Evolutionary conservation across 176 grass and related monocot species (phyloP).

Genomic region (Triticum turgidum): DNA sequence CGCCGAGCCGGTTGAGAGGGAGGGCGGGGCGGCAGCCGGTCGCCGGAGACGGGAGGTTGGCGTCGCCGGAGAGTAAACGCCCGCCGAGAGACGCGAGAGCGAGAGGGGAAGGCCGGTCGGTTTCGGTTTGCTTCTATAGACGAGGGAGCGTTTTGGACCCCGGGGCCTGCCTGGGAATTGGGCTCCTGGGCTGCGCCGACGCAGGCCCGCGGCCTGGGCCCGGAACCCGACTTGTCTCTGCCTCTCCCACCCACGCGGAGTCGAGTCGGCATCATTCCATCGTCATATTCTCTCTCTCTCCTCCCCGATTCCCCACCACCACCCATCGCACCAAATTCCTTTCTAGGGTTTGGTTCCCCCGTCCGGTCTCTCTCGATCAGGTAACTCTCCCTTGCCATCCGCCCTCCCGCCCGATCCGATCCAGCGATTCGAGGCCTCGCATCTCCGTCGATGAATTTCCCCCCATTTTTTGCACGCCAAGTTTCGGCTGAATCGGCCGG

Average conservation of each 20-base stretch:
- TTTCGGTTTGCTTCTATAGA: not conserved
- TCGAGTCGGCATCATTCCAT: conserved; percentile 5
- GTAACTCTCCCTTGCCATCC: conserved; percentile 1
- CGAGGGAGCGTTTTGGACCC: not conserved
- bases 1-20: not conserved
- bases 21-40: not conserved
- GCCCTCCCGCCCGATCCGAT: not conserved
- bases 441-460: not conserved
- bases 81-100: not conserved
- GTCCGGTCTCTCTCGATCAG: conserved; percentile 18
- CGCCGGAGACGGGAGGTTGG: not conserved
- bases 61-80: not conserved
- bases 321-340: not conserved
- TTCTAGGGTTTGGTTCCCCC: conserved; percentile 33
- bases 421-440: conserved; percentile 1
- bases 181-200: not conserved
- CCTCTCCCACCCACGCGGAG: not conserved
- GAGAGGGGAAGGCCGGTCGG: not conserved
- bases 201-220: not conserved
- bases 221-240: not conserved
- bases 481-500: not conserved
- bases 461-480: not conserved
- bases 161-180: not conserved
- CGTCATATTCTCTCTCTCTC: not conserved
- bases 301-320: not conserved